phyloP scores from a whole-genome alignment of 2,329 filamentous ascomycete genomes.

The Xylariaceae sp. region DNA sequence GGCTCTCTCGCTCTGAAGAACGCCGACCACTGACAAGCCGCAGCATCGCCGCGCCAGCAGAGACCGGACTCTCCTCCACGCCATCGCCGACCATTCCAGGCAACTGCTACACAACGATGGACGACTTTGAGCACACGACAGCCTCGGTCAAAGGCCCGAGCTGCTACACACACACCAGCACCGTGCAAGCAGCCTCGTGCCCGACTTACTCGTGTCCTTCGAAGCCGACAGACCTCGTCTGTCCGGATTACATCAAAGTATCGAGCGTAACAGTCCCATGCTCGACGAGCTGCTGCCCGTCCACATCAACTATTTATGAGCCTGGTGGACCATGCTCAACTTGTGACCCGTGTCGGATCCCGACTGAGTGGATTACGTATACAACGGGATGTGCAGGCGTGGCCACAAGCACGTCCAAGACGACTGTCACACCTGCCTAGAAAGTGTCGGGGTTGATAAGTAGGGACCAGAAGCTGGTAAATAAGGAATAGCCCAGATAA shows the following conservation, averaged over 20 bases:
- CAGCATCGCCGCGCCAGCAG: conserved; percentile 12
- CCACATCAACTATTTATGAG: conserved; percentile 26
- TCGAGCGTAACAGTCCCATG: conserved; percentile 33
- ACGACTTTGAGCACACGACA: conserved; percentile 17
- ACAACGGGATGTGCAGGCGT: conserved; percentile 22
- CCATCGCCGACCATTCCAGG: conserved; percentile 12
- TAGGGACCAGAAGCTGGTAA: background rate
- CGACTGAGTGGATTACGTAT: conserved; percentile 23
- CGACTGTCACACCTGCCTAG: conserved; percentile 17
- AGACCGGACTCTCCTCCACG: background rate
- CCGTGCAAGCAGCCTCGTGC: conserved; percentile 19
- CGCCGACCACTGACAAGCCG: background rate
- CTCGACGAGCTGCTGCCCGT: conserved; percentile 33
- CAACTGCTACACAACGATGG: conserved; percentile 20
- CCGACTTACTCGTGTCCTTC: conserved; percentile 19
- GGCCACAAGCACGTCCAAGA: conserved; percentile 15
- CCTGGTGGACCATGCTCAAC: conserved; percentile 18
- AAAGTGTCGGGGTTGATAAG: background rate
- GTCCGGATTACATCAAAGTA: conserved; percentile 27
- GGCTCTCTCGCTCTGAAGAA: no score
- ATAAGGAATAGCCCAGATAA: conserved; percentile 2
- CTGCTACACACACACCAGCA: conserved; percentile 21
- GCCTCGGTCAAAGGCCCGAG: conserved; percentile 15
- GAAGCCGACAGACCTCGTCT: conserved; percentile 17
- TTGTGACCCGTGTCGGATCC: conserved; percentile 21